Evolutionary conservation across 768 basidiomycete species (phyloP), one percentile per base, ranked within the genome.

Genomic region (Tephrocybe sp.): DNA sequence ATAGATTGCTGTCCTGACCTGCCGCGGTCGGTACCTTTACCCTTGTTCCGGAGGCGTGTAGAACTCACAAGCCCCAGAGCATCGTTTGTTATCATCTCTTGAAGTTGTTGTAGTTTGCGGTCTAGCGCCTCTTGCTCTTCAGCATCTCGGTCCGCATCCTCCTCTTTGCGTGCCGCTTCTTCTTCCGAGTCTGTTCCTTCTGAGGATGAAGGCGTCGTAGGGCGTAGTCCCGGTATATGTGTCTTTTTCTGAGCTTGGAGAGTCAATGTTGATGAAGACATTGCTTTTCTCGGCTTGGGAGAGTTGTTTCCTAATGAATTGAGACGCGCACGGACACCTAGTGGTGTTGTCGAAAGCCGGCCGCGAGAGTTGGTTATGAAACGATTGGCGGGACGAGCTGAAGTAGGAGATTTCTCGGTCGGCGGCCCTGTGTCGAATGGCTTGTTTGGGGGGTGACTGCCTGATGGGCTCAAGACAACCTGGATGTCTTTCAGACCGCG

Each of bases 11-110:
- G 71, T 28, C 59, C 64, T 40, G 56, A 54, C 22, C 81, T 75
- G 24, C 80, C 80, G 16, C 80, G 78, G 31, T 70, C 67, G 24
- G 65, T 54, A n/a, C 62, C 68, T 56, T 74, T 77, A 13, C 63
- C 71, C 58, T 77, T 77, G 21, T 58, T 63, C 30, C 60, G 66
- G 9, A 66, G 63, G 32, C 67, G 66, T 35, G 65, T 54, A 12
- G 69, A 65, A 40, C 73, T 74, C 31, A 91, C 84, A 16, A 93
- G 75, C 1, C 90, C 90, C 18, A 92, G 62, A 18, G 77, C 71
- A 39, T 91, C 89, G 51, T 75, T 83, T 1, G 85, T 89, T 71
- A 92, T 86, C 75, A 86, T 81, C 44, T 63, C 75, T 60, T 89
- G 80, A 16, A 92, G 70, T 26, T 86, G 80, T 39, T 77, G 74